A percentile compares a stretch with the other conserved stretches of the same genome.
These are phyloP conservation scores for Houttuynia cordata DNA, from an alignment of 164 flowering plant species.

Conservation along the genomic window DNA sequence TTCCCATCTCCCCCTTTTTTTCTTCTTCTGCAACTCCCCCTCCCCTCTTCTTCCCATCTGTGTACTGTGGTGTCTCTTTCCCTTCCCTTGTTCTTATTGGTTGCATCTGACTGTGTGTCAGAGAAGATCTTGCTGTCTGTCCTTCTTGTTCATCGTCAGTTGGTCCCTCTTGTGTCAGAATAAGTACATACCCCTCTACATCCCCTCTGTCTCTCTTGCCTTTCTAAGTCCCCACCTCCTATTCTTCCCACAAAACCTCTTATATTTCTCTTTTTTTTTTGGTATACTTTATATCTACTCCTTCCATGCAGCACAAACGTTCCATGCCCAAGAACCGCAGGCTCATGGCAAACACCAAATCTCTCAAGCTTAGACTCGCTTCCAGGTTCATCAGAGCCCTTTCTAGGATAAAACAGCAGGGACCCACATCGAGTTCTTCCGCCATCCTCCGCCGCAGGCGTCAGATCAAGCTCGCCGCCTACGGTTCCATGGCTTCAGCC, in stretches of 20 bases:
- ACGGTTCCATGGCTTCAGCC: conserved; percentile 37
- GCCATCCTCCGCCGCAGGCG: conserved; percentile 8
- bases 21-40: conserved; percentile 2
- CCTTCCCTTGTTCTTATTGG: background rate
- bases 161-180: conserved; percentile 41
- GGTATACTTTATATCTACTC: too few relatives aligned
- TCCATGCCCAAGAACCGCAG: background rate
- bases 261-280: too few relatives aligned
- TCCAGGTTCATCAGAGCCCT: conserved; percentile 26
- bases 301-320: background rate
- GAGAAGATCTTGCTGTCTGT: conserved; percentile 27
- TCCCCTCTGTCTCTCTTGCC: conserved; percentile 2
- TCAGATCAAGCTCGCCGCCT: conserved; percentile 30
- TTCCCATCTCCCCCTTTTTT: conserved; percentile 3
- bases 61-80: background rate
- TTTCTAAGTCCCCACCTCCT: conserved; percentile 2
- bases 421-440: conserved; percentile 2
- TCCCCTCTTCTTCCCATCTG: background rate
- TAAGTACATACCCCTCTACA: conserved; percentile 11
- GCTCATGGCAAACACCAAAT: background rate
- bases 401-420: conserved; percentile 4
- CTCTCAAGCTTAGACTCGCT: conserved; percentile 20
- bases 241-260: background rate
- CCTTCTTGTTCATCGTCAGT: conserved; percentile 8
- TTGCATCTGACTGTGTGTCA: conserved; percentile 19